Evolutionary conservation across 495 filamentous ascomycete genomes (phyloP), one percentile per base, ranked within the genome.

Genomic region (Lasiosphaeria ovina): DNA sequence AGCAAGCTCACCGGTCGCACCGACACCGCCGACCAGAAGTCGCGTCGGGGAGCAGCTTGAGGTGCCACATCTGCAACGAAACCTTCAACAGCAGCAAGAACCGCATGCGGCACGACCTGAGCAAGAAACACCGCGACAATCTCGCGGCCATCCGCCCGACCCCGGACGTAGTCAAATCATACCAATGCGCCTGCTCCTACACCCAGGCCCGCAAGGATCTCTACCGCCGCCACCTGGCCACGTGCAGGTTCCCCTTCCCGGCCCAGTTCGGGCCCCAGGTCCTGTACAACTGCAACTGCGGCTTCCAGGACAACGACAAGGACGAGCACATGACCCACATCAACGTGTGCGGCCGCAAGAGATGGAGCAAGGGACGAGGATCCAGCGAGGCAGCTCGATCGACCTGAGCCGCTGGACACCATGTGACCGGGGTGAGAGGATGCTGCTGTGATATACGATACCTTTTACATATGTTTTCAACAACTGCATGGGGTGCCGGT

Each of bases 11-110:
- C 24, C 38, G 38, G 12, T 42, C 44, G 44, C 44, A 47, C 12
- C 12, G 8, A 42, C 38, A 7, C 38, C 38, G 3, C 7, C 38
- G 44, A 47, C 1, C 44, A 4, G 2, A 0, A 47, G 16, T 0
- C 2, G 2, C 8, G 6, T 14, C 12, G 12, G 1, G 0, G 12
- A n/a, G 12, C 44, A 8, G 4, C 2, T 47, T 47, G 12, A 47
- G 2, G 2, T 76, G 78, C 12, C 62, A 77, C 36, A 65, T 76
- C 54, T 47, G 31, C 50, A 35, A 16, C 14, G 54, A n/a, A 45
- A 54, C 10, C 4, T 59, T 59, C 51, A 14, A 33, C 48, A 50
- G 44, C 35, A 45, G 42, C 17, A 59, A 59, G 47, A 59, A 59
- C 48, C 32, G 33, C 11, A 35, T 51, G 6, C 31, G 57, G 4